Evolutionary conservation across 139 green algal species (phyloP).

Genomic region (Gonium pectorale): DNA sequence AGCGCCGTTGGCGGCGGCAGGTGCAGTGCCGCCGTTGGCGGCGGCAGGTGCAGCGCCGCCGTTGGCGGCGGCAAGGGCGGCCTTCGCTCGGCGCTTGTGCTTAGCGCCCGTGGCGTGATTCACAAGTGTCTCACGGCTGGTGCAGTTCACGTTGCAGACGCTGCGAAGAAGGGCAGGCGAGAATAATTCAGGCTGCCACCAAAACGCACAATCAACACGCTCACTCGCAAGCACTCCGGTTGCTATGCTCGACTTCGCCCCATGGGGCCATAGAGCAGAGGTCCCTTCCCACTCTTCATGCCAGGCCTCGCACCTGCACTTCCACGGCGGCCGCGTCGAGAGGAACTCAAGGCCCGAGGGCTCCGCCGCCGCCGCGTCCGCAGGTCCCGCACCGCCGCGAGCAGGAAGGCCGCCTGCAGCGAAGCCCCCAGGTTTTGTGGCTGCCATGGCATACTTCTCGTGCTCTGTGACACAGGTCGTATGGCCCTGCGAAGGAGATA

Average conservation of each 20-base stretch:
- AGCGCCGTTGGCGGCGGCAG: not conserved
- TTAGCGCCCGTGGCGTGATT: slow-evolving; percentile 88
- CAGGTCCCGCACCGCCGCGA: not conserved
- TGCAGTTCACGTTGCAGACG: slow-evolving; percentile 92
- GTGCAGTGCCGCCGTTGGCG: not conserved
- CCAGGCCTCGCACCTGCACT: slow-evolving; percentile 65
- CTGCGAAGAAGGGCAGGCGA: slow-evolving; percentile 51
- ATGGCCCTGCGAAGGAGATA: slow-evolving; percentile 69
- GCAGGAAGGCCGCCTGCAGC: slow-evolving; percentile 70
- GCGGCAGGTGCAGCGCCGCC: not conserved
- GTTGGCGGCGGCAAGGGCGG: slow-evolving; percentile 58
- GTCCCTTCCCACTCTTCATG: too few species aligned
- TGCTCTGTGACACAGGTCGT: slow-evolving; percentile 91
- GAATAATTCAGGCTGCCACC: too few species aligned
- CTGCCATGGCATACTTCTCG: slow-evolving; percentile 92
- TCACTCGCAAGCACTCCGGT: too few species aligned
- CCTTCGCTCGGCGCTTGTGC: slow-evolving; percentile 75
- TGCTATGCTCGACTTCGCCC: too few species aligned
- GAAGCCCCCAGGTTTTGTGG: slow-evolving; percentile 92
- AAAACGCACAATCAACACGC: too few species aligned
- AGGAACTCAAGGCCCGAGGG: slow-evolving; percentile 78
- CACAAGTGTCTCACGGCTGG: slow-evolving; percentile 86
- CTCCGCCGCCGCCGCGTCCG: slow-evolving; percentile 32
- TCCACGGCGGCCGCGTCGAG: slow-evolving; percentile 79
- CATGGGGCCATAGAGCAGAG: too few species aligned